phyloP scores from a whole-genome alignment of 768 basidiomycete species.

The Amanita pallidorosea region DNA sequence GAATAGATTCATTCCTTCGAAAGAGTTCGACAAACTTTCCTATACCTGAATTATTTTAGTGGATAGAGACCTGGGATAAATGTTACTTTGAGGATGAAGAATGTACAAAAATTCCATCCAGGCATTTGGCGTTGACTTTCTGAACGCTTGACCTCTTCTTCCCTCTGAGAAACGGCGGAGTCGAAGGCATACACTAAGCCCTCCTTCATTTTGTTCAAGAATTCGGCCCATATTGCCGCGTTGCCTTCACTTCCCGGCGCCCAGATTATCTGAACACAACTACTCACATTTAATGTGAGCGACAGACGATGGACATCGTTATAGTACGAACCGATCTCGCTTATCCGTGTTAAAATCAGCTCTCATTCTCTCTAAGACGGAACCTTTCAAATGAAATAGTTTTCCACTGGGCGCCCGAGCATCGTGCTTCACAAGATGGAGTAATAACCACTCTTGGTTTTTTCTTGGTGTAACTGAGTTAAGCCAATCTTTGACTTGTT shows the following conservation, averaged over 20 bases:
- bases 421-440: constrained; percentile 76
- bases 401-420: constrained; percentile 45
- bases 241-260: constrained; percentile 59
- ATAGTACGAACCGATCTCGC: constrained; percentile 55
- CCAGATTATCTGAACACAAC: constrained; percentile 80
- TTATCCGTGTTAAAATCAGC: constrained; percentile 89
- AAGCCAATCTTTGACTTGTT: constrained; percentile 93
- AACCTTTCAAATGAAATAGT: constrained; percentile 78
- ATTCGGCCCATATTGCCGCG: constrained; percentile 74
- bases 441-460: constrained; percentile 89
- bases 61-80: neutral
- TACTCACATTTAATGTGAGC: constrained; percentile 15
- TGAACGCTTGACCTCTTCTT: constrained; percentile 85
- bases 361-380: constrained; percentile 81
- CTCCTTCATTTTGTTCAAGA: constrained; percentile 85
- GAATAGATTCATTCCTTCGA: constrained; percentile 79
- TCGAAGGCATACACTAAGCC: constrained; percentile 82
- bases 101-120: constrained; percentile 98
- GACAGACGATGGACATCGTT: neutral
- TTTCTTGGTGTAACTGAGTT: constrained; percentile 49
- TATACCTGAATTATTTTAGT: constrained; percentile 22
- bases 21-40: constrained; percentile 92
- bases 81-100: constrained; percentile 85
- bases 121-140: constrained; percentile 88
- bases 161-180: constrained; percentile 59